Evolutionary conservation across 2,329 filamentous ascomycete genomes (phyloP).

Genomic region (Microthyrium microscopicum): DNA sequence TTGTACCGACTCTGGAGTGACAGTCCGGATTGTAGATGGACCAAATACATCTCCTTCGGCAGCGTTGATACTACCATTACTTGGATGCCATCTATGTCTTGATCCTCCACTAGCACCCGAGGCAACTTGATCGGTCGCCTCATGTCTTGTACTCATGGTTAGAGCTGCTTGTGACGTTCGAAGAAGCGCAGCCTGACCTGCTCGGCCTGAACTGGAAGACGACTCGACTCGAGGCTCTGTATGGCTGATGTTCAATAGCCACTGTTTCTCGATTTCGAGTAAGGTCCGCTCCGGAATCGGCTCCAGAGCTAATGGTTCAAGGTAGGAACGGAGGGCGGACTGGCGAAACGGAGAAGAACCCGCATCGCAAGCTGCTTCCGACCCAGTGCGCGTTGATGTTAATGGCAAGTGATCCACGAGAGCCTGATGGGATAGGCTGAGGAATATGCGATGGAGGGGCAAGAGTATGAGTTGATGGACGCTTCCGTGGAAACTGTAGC

Average conservation of each 20-base stretch:
- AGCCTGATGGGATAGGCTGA: too few relatives aligned
- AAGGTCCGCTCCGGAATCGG: conserved; percentile 4
- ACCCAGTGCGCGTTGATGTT: not conserved
- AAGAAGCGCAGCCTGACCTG: too few relatives aligned
- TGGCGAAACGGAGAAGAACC: not conserved
- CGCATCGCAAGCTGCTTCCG: not conserved
- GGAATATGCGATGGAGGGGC: too few relatives aligned
- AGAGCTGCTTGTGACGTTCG: too few relatives aligned
- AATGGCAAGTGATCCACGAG: too few relatives aligned
- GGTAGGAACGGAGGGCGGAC: conserved; percentile 5
- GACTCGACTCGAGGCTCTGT: conserved; percentile 3
- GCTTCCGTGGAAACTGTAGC: too few relatives aligned
- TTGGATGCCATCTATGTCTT: too few relatives aligned
- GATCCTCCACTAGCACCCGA: too few relatives aligned
- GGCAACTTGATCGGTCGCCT: too few relatives aligned
- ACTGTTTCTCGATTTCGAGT: conserved; percentile 8
- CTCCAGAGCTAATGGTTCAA: conserved; percentile 1
- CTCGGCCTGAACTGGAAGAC: not conserved
- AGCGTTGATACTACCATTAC: too few relatives aligned
- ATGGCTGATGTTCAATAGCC: conserved; percentile 1
- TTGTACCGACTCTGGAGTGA: conserved; percentile 42
- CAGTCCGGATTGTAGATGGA: conserved; percentile 45
- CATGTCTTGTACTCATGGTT: too few relatives aligned
- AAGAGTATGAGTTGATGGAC: too few relatives aligned
- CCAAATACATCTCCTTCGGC: not conserved